Base-by-base conservation (phyloP, 176 grass and related monocot species). In the Microstegium vimineum region DNA sequence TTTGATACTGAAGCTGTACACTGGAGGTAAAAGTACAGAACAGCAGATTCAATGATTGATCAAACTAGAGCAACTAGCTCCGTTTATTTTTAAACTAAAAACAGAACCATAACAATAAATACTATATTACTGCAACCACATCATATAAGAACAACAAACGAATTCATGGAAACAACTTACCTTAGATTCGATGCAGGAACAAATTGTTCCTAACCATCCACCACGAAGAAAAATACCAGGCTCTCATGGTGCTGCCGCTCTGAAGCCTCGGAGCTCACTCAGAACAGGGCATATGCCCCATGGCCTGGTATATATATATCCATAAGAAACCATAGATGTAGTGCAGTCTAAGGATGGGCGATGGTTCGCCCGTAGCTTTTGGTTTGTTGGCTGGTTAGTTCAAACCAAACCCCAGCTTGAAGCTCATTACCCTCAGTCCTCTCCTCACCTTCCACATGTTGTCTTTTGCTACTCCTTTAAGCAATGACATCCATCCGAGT, bases 381-480 rank as follows among this genome's bases (percentile, higher is more conserved):
- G 60, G 88, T 78, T 90, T 82, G 88, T 90, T 90, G 74, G 79
- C 79, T 79, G 72, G 88, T 83, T 90, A 37, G 49, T 74, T 82
- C 79, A 64, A 83, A 86, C 84, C 80, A 86, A 90, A 46, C 74
- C 60, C 63, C 79, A 79, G 23, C 46, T 82, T 78, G 66, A 90
- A 72, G 45, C 35, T 78, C 88, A 38, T 45, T 25, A 57, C 26
- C 72, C 72, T 57, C 51, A 23, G 8, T 4, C 52, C 22, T 78
- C 66, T 4, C 52, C 22, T 78, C 66, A 74, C 79, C 88, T 79
- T 90, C 66, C 83, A 79, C 60, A 67, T 57, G 74, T 40, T 40
- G n/a, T 5, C 60, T 23, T 77, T 86, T 86, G 83, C 88, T 79
- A 81, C 3, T 22, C 38, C 60, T 86, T 79, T 4, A 86, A 90